These are phyloP conservation scores for Entophlyctis luteolus DNA, from an alignment of 192 early-diverging fungal genomes.

Conservation along the genomic window DNA sequence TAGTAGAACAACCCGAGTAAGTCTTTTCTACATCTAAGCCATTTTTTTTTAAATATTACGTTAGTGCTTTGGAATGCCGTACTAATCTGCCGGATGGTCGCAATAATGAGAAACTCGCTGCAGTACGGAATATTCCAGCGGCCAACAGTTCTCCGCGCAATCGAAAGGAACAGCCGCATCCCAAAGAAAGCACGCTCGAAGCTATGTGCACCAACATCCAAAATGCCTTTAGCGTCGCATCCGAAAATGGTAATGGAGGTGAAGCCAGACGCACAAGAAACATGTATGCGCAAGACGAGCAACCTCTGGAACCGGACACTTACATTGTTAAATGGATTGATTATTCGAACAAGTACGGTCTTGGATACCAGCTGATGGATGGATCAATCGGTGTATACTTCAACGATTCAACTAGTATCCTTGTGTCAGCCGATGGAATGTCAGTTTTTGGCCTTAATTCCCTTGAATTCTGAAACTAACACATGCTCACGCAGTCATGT, in stretches of 20 bases:
- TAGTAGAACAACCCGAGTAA: too few relatives aligned
- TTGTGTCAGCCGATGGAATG: constrained; percentile 55
- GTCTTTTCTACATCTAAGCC: too few relatives aligned
- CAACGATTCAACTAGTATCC: constrained; percentile 82
- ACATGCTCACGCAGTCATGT: constrained; percentile 31
- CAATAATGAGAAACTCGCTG: too few relatives aligned
- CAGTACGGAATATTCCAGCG: too few relatives aligned
- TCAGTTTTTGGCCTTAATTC: constrained; percentile 33
- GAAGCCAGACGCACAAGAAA: too few relatives aligned
- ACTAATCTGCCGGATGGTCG: too few relatives aligned
- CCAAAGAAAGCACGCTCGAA: constrained; percentile 35
- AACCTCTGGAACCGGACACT: constrained; percentile 30
- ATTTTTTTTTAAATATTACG: too few relatives aligned
- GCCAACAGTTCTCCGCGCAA: too few relatives aligned
- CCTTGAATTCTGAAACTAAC: neutral
- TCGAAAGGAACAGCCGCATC: too few relatives aligned
- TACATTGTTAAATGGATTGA: constrained; percentile 91
- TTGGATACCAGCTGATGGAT: constrained; percentile 84
- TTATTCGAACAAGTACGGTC: constrained; percentile 76
- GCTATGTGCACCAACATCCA: constrained; percentile 36
- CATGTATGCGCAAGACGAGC: too few relatives aligned
- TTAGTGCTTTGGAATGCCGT: too few relatives aligned
- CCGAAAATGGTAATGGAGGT: too few relatives aligned
- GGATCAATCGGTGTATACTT: constrained; percentile 79
- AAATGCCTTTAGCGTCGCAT: constrained; percentile 12